Base-by-base conservation (phyloP, 2,329 filamentous ascomycete species). In the Colletotrichum sp. region DNA sequence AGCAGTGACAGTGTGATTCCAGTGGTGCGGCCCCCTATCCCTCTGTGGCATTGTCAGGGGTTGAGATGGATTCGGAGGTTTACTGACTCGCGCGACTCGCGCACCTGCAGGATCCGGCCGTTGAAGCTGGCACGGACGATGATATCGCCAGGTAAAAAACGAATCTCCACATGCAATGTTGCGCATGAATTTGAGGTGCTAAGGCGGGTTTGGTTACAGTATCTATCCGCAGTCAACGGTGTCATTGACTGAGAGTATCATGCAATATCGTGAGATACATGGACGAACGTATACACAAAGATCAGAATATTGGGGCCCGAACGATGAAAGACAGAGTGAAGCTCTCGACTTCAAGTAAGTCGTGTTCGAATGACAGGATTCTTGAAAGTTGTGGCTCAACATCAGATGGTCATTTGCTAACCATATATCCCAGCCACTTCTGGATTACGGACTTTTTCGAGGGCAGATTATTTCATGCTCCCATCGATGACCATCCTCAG, bases 391-490 rank as follows among this genome's bases (percentile, higher is more conserved):
- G 44, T 22, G n/a, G n/a, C n/a, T 13, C 1, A 0, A 5, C 1
- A 49, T 49, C n/a, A 49, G n/a, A 4, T 49, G 9, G 19, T 1
- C n/a, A 13, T 1, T 13, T 49, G 11, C 44, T 49, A 49, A 49
- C 11, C 0, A 49, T 13, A 13, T 7, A 2, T 27, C 13, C 22
- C 13, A 71, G 69, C 19, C 72, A 69, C 32, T 66, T 57, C 49
- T 69, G 63, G 69, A 57, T 68, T 19, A 67, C 75, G 8, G 57
- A 85, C 25, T 78, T 83, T 27, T 78, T 86, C 3, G 81, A 81
- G 8, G 82, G 83, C 19, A 81, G 81, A n/a, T 80, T 88, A 4
- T 84, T 82, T 69, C 78, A 85, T 5, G 83, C 86, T 5, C 86
- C 85, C 4, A 80, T 87, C 4, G 77, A 78, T 27, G 71, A 81